These are phyloP conservation scores for Beauveria scarabaeidicola DNA, from an alignment of 2,329 filamentous ascomycete genomes.

Conservation along the genomic window DNA sequence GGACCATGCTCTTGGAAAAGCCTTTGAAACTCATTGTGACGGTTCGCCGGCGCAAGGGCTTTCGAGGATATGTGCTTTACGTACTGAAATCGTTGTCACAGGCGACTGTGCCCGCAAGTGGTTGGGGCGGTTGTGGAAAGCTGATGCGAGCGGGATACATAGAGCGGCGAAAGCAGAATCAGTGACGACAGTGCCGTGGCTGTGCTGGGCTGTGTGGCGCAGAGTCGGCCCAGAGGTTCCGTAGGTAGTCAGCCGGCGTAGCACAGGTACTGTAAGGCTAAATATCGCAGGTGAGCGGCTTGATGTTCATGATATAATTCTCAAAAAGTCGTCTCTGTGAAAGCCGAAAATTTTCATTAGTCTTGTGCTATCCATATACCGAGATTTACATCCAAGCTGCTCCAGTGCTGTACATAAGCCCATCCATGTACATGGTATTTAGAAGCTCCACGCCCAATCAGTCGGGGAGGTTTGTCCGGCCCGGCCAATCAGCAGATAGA, in stretches of 20 bases:
- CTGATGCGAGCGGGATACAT: not conserved
- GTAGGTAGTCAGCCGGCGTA: not conserved
- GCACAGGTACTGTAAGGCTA: not conserved
- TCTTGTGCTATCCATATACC: not conserved
- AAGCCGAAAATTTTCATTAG: not conserved
- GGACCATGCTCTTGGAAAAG: slow-evolving; percentile 78
- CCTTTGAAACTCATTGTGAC: slow-evolving; percentile 88
- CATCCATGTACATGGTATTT: not conserved
- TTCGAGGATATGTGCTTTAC: not conserved
- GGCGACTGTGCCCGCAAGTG: slow-evolving; percentile 12
- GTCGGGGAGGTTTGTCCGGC: not conserved
- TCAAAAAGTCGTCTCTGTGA: not conserved
- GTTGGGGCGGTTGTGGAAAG: not conserved
- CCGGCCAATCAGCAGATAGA: slow-evolving; percentile 6
- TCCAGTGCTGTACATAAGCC: not conserved
- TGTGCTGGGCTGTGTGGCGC: slow-evolving; percentile 13
- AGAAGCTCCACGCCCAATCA: not conserved
- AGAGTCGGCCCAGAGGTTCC: not conserved
- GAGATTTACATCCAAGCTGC: not conserved
- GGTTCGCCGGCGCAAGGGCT: not conserved
- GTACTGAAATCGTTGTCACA: slow-evolving; percentile 1
- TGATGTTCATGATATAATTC: not conserved
- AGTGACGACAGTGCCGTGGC: slow-evolving; percentile 14
- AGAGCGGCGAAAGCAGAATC: slow-evolving; percentile 9
- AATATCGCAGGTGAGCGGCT: not conserved